Conservation (phyloP, 768 basidiomycete species). For the Suillus decipiens region DNA sequence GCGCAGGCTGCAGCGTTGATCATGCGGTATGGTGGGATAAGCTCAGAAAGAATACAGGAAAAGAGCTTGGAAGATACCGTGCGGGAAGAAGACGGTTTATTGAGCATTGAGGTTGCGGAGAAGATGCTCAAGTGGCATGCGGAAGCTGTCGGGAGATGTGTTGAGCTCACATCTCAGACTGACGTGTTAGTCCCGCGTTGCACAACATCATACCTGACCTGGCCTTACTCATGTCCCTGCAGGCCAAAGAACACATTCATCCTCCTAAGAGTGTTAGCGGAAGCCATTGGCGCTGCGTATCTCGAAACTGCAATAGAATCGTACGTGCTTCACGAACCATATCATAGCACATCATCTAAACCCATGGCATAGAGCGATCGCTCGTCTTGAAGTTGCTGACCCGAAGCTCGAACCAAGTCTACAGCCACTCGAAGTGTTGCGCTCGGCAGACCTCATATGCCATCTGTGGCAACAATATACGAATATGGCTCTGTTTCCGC, state of each 20-base stretch:
- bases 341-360: slow-evolving; percentile 9
- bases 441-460: slow-evolving; percentile 80
- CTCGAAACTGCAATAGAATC: slow-evolving; percentile 92
- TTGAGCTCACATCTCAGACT: slow-evolving; percentile 78
- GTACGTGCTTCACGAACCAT: slow-evolving; percentile 46
- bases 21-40: slow-evolving; percentile 87
- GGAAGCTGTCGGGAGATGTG: slow-evolving; percentile 92
- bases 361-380: slow-evolving; percentile 53
- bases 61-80: slow-evolving; percentile 65
- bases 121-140: slow-evolving; percentile 97
- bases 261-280: slow-evolving; percentile 81
- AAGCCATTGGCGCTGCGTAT: slow-evolving; percentile 80
- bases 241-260: slow-evolving; percentile 91
- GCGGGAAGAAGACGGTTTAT: slow-evolving; percentile 78
- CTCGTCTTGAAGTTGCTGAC: slow-evolving; percentile 73
- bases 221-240: slow-evolving; percentile 13
- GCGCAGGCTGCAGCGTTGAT: slow-evolving; percentile 87
- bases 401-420: slow-evolving; percentile 80
- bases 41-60: slow-evolving; percentile 50
- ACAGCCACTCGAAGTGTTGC: slow-evolving; percentile 63
- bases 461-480: slow-evolving; percentile 98
- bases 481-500: slow-evolving; percentile 84
- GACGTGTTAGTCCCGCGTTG: slow-evolving; percentile 70
- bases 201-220: neutral
- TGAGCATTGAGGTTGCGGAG: slow-evolving; percentile 78